phyloP scores from a whole-genome alignment of 2,329 filamentous ascomycete species.

The Keithomyces neogunnii region DNA sequence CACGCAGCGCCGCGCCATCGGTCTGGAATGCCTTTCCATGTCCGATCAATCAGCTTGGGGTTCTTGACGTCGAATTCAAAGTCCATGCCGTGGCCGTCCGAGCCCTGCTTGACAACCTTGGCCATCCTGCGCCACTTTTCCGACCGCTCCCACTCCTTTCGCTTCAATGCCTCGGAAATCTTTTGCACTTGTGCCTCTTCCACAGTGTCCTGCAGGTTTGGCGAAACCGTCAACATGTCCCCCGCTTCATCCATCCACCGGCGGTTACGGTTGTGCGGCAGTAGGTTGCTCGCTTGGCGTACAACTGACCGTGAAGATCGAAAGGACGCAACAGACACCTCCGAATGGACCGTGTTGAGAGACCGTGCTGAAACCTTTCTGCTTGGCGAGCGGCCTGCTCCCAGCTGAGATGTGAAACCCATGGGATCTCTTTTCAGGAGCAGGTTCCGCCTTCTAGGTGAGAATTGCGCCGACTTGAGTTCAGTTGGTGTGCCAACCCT shows the following conservation, averaged over 20 bases:
- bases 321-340: constrained; percentile 40
- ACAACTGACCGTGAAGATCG: constrained; percentile 47
- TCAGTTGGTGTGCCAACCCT: constrained; percentile 33
- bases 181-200: constrained; percentile 48
- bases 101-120: constrained; percentile 42
- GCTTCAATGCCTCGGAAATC: constrained; percentile 46
- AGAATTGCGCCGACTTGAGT: constrained; percentile 32
- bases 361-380: constrained; percentile 51
- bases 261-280: constrained; percentile 53
- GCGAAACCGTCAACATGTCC: constrained; percentile 55
- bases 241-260: constrained; percentile 56
- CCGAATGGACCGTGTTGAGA: constrained; percentile 48
- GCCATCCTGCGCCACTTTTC: constrained; percentile 65
- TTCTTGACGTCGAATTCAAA: constrained; percentile 75
- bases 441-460: constrained; percentile 38
- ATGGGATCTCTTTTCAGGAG: constrained; percentile 27
- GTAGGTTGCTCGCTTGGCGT: constrained; percentile 48
- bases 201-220: constrained; percentile 45
- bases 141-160: constrained; percentile 53
- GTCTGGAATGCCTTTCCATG: constrained; percentile 97
- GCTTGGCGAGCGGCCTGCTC: constrained; percentile 33
- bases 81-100: constrained; percentile 50
- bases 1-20: constrained; percentile 89
- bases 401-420: constrained; percentile 31
- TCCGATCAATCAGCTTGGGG: constrained; percentile 80